Evolutionary conservation across 306 rosid species (phyloP), one percentile per base, ranked within the genome.

Genomic region (Ormosia semicastrata): DNA sequence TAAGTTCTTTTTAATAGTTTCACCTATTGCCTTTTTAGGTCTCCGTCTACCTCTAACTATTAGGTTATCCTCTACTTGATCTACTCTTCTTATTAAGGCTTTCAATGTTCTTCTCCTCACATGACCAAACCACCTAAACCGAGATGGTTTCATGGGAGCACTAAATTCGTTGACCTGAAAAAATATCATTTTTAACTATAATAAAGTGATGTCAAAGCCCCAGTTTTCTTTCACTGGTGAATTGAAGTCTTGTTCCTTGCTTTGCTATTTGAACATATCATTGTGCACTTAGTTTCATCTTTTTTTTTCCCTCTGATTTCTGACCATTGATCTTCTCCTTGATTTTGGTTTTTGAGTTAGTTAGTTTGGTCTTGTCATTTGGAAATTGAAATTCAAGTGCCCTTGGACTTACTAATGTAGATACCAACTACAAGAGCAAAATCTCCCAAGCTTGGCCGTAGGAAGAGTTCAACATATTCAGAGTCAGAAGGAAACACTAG

Each of bases 391-490:
- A 56, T 29, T 74, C 50, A 69, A 46, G 65, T 47, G 57, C 41
- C 62, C 54, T 47, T 73, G 80, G 54, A 56, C 82, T 82, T 87
- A 44, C 78, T 71, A 65, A 80, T 85, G 82, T 88, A 96, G 99
- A 87, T 94, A 82, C 99, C 99, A 73, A 87, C 97, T 66, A 96
- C 99, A 77, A 92, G 99, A 90, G 92, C 99, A 59, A 96, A 93
- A 85, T 96, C 99, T 83, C 99, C 99, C 66, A 96, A 96, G 87
- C 97, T 96, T 58, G 98, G 99, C 53, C 94, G 99, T 5, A 94
- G 66, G 84, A 96, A 96, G 91, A 82, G 81, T 85, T 86, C 83
- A 63, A 84, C 85, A 67, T 73, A 71, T 12, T 63, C 83, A 8
- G 98, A 88, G 53, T 46, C 88, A 69, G 93, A 76, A 73, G 94